Base-by-base conservation (phyloP, 768 basidiomycete genomes). In the Collybia sordida region DNA sequence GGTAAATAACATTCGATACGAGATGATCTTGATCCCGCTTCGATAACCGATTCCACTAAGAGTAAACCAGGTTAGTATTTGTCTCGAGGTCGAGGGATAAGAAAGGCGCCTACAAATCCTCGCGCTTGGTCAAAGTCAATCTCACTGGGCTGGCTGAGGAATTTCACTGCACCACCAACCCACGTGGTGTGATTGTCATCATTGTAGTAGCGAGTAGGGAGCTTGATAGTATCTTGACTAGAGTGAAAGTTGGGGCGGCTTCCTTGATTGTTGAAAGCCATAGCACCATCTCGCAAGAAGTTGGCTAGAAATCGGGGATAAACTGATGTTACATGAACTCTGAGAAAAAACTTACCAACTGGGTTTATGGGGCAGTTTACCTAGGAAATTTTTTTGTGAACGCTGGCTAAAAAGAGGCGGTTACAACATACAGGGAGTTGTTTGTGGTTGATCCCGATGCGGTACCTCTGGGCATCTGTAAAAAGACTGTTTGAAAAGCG, bases 111-210 rank as follows among this genome's bases (percentile, higher is more conserved):
- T 44, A 55, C 54, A 56, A 72, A 74, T 27, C 62, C 57, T 38
- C 68, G 63, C 15, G 73, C 69, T 53, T 66, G 68, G 15, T 69
- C 72, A 49, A 72, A 75, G 50, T 75, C 72, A 37, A 67, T 55
- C 46, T 73, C 70, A 6, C 55, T 68, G 24, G 70, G 65, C 11
- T 59, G 56, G 34, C 68, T 65, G 28, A 74, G 54, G 23, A 64
- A 67, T 28, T 63, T 67, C 39, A 75, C 64, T 4, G 71, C 73
- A 38, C 72, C 73, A 15, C 73, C 72, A 37, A 53, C 54, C 73
- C 73, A 73, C 39, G 64, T 60, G 40, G 70, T 72, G 47, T 74
- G 71, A 24, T 68, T 71, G 14, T 73, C 72, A 24, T 71, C 66
- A 28, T 68, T 62, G 54, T 68, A 73, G 8, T 67, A 62, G 5